Evolutionary conservation across 345 rosid genomes (phyloP), one percentile per base, ranked within the genome.

Genomic region (Cochlearia excelsa): DNA sequence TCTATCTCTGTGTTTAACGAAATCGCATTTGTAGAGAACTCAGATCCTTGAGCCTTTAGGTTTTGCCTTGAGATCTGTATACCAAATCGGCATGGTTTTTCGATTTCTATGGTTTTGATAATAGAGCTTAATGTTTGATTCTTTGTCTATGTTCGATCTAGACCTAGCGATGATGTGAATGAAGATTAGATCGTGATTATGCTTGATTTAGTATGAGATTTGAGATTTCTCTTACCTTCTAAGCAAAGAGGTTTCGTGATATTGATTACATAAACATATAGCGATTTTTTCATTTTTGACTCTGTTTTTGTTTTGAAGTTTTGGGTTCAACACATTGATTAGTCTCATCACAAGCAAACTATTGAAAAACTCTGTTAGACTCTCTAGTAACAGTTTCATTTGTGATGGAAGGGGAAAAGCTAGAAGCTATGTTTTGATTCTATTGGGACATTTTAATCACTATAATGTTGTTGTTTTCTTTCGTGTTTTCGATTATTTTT

Each of bases 1-100:
- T 38, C 44, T 34, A 23, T 70, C 61, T 55, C 26, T 16, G 46
- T 37, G 40, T 37, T 4, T 10, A 7, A 8, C 51, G 49, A 27
- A 30, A 16, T 16, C 23, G 23, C 48, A 8, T 63, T 30, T 34
- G 33, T 62, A 23, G 2, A 38, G 6, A 30, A 7, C 54, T 63
- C 53, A 30, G 65, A 63, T 57, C 69, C 23, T 50, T 43, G n/a
- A 1, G 35, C 10, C 46, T 30, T 40, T 57, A 5, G 30, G 0
- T 47, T 11, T 7, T 51, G 26, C 9, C 65, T 65, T 41, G 57
- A 58, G 75, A 71, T 71, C 70, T 71, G 61, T 39, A 11, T 58
- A 44, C 45, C 4, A 44, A 9, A 63, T 51, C 46, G 43, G 4
- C 26, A 29, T 44, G 4, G 7, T 42, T 42, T 41, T 16, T 10